A percentile compares a stretch with the other conserved stretches of the same genome.
Evolutionary conservation across 2,329 filamentous ascomycete genomes (phyloP).

Genomic region (Sarocladiaceae sp.): DNA sequence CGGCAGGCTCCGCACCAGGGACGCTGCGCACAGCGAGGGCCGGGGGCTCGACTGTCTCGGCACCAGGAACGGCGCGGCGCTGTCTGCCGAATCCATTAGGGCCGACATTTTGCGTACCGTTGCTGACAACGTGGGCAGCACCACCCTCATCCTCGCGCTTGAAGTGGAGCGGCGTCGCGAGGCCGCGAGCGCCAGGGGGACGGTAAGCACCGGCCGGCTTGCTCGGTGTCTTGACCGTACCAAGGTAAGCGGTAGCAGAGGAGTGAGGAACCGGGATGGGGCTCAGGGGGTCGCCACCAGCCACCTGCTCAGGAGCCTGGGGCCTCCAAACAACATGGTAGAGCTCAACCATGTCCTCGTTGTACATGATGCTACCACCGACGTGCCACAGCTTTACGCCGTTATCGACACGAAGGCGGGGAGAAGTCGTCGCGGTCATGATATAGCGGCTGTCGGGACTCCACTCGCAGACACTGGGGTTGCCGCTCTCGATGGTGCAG

Average conservation of each 20-base stretch:
- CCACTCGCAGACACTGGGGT: constrained; percentile 95
- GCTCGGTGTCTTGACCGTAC: constrained; percentile 84
- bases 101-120: constrained; percentile 64
- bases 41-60: constrained; percentile 63
- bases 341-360: constrained; percentile 88
- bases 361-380: constrained; percentile 83
- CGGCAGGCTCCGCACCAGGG: constrained; percentile 55
- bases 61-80: constrained; percentile 79
- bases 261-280: constrained; percentile 71
- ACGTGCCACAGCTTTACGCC: constrained; percentile 95
- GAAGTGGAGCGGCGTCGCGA: constrained; percentile 85
- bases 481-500: constrained; percentile 88
- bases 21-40: constrained; percentile 63
- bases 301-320: constrained; percentile 53
- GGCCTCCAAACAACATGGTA: constrained; percentile 90
- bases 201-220: constrained; percentile 97
- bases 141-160: constrained; percentile 97
- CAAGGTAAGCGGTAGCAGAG: constrained; percentile 76
- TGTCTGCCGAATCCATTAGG: constrained; percentile 74
- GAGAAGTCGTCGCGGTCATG: constrained; percentile 95
- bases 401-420: constrained; percentile 91
- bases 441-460: constrained; percentile 93
- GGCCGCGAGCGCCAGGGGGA: constrained; percentile 85
- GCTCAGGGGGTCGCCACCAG: constrained; percentile 63
- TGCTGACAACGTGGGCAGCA: constrained; percentile 74